These are phyloP conservation scores for Leptomonas seymouri DNA, from an alignment of 208 protist species.

Conservation along the genomic window DNA sequence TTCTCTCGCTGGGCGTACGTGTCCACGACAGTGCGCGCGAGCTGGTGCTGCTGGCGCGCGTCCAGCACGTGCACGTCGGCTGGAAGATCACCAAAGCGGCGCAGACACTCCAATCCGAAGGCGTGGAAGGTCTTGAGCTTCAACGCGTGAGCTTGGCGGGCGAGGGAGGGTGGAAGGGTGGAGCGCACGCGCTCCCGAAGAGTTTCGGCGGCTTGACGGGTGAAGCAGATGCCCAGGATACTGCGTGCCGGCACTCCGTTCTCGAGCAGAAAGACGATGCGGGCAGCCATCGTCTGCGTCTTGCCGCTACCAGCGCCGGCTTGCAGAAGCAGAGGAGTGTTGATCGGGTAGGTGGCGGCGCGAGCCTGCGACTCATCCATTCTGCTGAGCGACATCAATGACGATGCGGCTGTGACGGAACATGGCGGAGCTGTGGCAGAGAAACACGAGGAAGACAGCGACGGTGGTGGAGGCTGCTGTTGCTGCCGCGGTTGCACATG, in stretches of 20 bases:
- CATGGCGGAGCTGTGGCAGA: no score
- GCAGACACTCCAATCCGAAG: slow-evolving; percentile 83
- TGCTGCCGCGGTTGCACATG: neutral
- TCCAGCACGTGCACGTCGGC: slow-evolving; percentile 64
- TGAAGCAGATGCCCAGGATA: slow-evolving; percentile 88
- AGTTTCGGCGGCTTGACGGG: slow-evolving; percentile 77
- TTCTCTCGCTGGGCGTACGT: slow-evolving; percentile 51
- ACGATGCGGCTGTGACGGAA: neutral
- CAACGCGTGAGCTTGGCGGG: slow-evolving; percentile 28
- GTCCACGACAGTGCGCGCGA: slow-evolving; percentile 63
- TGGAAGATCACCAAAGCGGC: slow-evolving; percentile 58
- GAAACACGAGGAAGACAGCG: neutral
- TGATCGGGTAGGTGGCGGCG: slow-evolving; percentile 45
- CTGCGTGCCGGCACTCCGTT: slow-evolving; percentile 50
- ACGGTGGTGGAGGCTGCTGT: neutral
- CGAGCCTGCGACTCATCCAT: slow-evolving; percentile 68
- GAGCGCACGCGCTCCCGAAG: slow-evolving; percentile 67
- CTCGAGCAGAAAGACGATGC: slow-evolving; percentile 68
- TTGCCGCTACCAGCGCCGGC: slow-evolving; percentile 90
- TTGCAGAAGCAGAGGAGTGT: slow-evolving; percentile 60
- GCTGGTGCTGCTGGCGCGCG: slow-evolving; percentile 49
- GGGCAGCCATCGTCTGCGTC: slow-evolving; percentile 85
- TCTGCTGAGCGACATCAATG: neutral
- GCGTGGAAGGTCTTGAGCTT: slow-evolving; percentile 89
- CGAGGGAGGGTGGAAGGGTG: slow-evolving; percentile 37